phyloP scores from a whole-genome alignment of 345 rosid genomes.

The Brassica carinata region DNA sequence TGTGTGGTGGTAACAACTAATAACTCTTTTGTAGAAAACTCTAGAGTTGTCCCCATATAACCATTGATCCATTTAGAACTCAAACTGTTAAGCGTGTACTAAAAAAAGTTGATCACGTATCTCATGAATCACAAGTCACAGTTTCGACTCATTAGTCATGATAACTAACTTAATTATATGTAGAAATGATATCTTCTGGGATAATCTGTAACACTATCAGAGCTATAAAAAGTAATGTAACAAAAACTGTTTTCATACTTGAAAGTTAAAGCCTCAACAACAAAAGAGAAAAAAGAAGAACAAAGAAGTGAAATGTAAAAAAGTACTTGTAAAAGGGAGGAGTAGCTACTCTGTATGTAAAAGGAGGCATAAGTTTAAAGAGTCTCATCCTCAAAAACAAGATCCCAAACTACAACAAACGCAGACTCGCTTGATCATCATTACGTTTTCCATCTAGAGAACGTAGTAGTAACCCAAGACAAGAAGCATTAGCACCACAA shows the following conservation, averaged over 20 bases:
- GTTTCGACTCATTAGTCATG: too few species aligned
- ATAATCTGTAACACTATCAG: constrained; percentile 11
- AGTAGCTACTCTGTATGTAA: constrained; percentile 39
- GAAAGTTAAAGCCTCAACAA: constrained; percentile 35
- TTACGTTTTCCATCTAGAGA: constrained; percentile 34
- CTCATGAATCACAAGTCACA: too few species aligned
- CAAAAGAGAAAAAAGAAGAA: constrained; percentile 24
- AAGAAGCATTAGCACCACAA: constrained; percentile 51
- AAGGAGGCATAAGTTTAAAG: constrained; percentile 17
- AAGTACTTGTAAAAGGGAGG: constrained; percentile 20
- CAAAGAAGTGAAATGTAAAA: constrained; percentile 34
- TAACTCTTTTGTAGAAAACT: too few species aligned
- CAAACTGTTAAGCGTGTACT: too few species aligned
- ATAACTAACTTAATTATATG: too few species aligned
- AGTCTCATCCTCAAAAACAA: constrained; percentile 23
- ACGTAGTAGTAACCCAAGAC: constrained; percentile 52
- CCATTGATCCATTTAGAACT: too few species aligned
- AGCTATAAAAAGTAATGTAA: constrained; percentile 19
- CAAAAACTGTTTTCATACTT: constrained; percentile 30
- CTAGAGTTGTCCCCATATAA: too few species aligned
- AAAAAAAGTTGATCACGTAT: too few species aligned
- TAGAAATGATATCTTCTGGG: too few species aligned
- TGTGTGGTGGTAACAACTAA: too few species aligned
- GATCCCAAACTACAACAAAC: constrained; percentile 39
- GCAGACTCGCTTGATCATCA: constrained; percentile 27